Base-by-base conservation (phyloP, 2,329 filamentous ascomycete genomes). In the Davidsoniella eucalypti region DNA sequence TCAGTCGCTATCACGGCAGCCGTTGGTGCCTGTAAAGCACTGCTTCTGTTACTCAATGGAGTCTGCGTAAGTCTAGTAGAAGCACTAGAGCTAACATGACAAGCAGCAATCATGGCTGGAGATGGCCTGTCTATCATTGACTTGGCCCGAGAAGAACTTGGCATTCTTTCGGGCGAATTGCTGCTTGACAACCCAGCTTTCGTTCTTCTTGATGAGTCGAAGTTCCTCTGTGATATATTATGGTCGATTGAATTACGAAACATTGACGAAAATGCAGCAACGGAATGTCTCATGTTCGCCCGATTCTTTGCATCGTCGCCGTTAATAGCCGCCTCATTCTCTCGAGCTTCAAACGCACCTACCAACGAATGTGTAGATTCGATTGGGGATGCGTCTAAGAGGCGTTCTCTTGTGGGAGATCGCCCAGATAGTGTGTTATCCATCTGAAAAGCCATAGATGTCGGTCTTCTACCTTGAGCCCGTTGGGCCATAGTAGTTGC, bases 351-450 rank as follows among this genome's bases (percentile, higher is more conserved):
- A 56, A 86, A 86, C 65, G 84, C 70, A 38, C 74, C 74, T 49
- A 86, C 80, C 17, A 86, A 67, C 4, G 78, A 74, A 2, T 69
- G 76, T 0, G 81, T 80, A 0, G 81, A 71, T 21, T 73, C 67
- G 46, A 83, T 79, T 5, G 76, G 67, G 1, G 68, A 71, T 8
- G 73, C 73, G 59, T 84, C 76, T 10, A 69, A 65, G 14, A 46
- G 41, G 6, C 41, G 42, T 21, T 46, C 44, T 12, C 44, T 44
- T 17, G 47, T 25, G 17, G 37, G 21, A 14, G 25, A 17, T 12
- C 29, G 17, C 8, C 36, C 47, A 29, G 29, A 26, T 23, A n/a
- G 12, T 10, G 47, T 18, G 36, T 40, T 49, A 6, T 49, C 39
- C n/a, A 12, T 41, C 10, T 29, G 38, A 6, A 49, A 21, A 25